phyloP scores from a whole-genome alignment of 179 eudicot genomes.

The Amaranthus tricolor region DNA sequence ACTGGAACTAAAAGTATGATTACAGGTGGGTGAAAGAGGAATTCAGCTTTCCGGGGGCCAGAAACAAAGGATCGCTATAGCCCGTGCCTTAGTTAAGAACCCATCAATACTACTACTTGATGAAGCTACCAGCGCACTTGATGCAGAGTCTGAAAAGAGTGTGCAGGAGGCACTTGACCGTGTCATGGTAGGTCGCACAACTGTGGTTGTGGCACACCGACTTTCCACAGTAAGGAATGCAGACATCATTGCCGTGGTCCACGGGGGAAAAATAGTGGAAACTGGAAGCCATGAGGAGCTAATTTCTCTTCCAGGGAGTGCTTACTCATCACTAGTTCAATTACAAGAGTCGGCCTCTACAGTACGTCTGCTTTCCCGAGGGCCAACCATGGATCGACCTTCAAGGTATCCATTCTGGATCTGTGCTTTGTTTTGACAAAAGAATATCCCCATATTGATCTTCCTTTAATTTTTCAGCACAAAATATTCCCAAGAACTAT shows the following conservation, averaged over 20 bases:
- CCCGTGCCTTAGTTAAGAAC: slow-evolving; percentile 87
- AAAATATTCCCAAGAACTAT: slow-evolving; percentile 65
- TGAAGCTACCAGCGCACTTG: slow-evolving; percentile 98
- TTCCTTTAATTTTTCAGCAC: slow-evolving; percentile 42
- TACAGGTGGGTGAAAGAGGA: slow-evolving; percentile 96
- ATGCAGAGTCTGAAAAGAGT: slow-evolving; percentile 92
- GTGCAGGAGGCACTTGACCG: slow-evolving; percentile 96
- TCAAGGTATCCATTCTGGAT: slow-evolving; percentile 44
- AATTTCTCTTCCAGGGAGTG: slow-evolving; percentile 58
- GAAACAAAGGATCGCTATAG: slow-evolving; percentile 91
- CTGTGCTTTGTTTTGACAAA: background rate
- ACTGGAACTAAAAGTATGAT: slow-evolving; percentile 15
- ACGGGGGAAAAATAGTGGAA: slow-evolving; percentile 74
- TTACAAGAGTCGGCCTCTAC: slow-evolving; percentile 71
- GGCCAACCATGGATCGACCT: slow-evolving; percentile 44
- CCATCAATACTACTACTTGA: slow-evolving; percentile 84
- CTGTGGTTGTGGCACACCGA: slow-evolving; percentile 88
- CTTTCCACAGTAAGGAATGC: slow-evolving; percentile 91
- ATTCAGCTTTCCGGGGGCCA: slow-evolving; percentile 94
- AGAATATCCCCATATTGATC: background rate
- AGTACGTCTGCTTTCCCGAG: slow-evolving; percentile 44
- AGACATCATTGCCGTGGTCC: slow-evolving; percentile 80
- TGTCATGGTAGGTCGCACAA: slow-evolving; percentile 92
- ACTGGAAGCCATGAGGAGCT: slow-evolving; percentile 93
- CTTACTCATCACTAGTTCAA: slow-evolving; percentile 75